Conservation (phyloP, 441 rosid species). For the Brassica hybrid region DNA sequence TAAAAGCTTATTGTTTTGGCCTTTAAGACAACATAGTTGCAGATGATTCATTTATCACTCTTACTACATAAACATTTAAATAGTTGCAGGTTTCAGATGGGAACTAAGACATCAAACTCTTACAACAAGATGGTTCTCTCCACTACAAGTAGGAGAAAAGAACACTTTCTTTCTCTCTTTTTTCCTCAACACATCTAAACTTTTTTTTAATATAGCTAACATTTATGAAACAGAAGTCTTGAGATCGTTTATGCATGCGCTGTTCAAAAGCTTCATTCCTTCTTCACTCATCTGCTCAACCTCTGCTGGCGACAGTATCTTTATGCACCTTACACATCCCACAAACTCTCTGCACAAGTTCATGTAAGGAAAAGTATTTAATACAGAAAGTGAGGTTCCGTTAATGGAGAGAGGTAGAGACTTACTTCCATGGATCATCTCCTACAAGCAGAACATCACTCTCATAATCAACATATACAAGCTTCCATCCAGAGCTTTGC, state of each 20-base stretch:
- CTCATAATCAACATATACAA: constrained; percentile 96
- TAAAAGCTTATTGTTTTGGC: neutral
- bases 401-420: neutral
- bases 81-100: constrained; percentile 27
- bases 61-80: constrained; percentile 21
- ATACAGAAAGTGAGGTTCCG: constrained; percentile 1
- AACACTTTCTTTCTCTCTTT: constrained; percentile 21
- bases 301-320: constrained; percentile 93
- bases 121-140: constrained; percentile 38
- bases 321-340: constrained; percentile 95
- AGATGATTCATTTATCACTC: constrained; percentile 7
- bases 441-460: constrained; percentile 96
- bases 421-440: constrained; percentile 99
- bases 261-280: constrained; percentile 93
- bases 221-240: constrained; percentile 46
- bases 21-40: neutral
- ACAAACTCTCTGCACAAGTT: constrained; percentile 77
- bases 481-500: constrained; percentile 89
- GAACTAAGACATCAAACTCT: constrained; percentile 30
- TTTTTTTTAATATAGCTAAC: neutral
- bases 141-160: constrained; percentile 15
- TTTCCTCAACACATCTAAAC: neutral
- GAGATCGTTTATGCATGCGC: constrained; percentile 63
- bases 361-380: constrained; percentile 16
- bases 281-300: constrained; percentile 99